Percentiles rank a stretch among this genome's conserved stretches.
Conservation (phyloP, 2,329 filamentous ascomycete species). For the Alternaria postmessia region DNA sequence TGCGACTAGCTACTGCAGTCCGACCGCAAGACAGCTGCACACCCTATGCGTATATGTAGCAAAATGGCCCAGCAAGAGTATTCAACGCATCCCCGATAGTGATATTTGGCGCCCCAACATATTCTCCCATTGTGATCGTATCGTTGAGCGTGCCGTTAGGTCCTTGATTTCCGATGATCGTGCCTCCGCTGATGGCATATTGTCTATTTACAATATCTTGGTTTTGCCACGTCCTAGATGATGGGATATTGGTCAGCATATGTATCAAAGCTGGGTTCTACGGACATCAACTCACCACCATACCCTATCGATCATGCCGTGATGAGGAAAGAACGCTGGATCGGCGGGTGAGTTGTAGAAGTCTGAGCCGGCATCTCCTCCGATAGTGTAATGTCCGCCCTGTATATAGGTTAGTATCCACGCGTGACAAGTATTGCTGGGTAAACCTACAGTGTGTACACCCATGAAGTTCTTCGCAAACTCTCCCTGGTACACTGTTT, state of each 20-base stretch:
- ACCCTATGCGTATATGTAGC: slow-evolving; percentile 45
- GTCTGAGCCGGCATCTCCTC: slow-evolving; percentile 31
- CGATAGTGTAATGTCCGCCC: slow-evolving; percentile 55
- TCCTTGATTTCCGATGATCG: slow-evolving; percentile 28
- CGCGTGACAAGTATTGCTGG: too few species aligned
- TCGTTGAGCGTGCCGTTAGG: slow-evolving; percentile 56
- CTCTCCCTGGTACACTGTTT: slow-evolving; percentile 50
- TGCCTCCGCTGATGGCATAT: slow-evolving; percentile 50
- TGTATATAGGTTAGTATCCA: too few species aligned
- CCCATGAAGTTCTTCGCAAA: slow-evolving; percentile 46
- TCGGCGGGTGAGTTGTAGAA: slow-evolving; percentile 57
- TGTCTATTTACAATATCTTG: slow-evolving; percentile 49
- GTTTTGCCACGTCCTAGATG: slow-evolving; percentile 57
- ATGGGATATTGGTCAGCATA: background rate
- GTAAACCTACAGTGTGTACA: slow-evolving; percentile 47
- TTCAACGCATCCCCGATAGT: slow-evolving; percentile 53
- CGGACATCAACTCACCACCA: slow-evolving; percentile 44
- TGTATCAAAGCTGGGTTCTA: background rate
- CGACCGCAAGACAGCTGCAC: background rate
- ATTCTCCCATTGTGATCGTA: slow-evolving; percentile 49
- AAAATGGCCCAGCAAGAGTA: slow-evolving; percentile 55
- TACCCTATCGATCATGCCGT: slow-evolving; percentile 57
- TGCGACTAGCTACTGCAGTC: background rate
- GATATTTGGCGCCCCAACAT: slow-evolving; percentile 36
- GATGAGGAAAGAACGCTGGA: slow-evolving; percentile 59